Conservation (phyloP, 1,284 basidiomycete species). For the Irpex sp. region DNA sequence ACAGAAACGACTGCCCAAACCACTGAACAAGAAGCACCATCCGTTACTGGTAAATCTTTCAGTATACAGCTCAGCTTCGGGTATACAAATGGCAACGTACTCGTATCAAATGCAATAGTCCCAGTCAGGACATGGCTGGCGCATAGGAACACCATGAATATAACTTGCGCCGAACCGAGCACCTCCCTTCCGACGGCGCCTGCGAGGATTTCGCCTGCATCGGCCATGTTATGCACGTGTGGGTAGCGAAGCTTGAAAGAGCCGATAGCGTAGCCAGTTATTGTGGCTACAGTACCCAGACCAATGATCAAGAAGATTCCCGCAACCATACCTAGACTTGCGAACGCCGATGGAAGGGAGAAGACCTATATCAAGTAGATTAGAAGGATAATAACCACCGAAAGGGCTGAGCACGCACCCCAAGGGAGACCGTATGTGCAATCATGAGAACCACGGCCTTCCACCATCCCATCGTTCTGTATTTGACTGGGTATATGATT, state of each 20-base stretch:
- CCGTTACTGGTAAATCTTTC: slow-evolving; percentile 16
- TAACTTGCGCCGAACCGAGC: slow-evolving; percentile 41
- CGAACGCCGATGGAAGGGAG: slow-evolving; percentile 26
- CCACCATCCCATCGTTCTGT: slow-evolving; percentile 31
- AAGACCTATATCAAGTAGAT: slow-evolving; percentile 17
- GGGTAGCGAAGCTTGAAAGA: slow-evolving; percentile 27
- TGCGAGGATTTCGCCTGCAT: slow-evolving; percentile 47
- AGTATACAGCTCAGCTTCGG: no score
- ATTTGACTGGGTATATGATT: slow-evolving; percentile 21
- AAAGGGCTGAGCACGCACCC: slow-evolving; percentile 6
- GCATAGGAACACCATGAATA: slow-evolving; percentile 41
- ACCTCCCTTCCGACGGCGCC: slow-evolving; percentile 45
- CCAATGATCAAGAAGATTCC: slow-evolving; percentile 25
- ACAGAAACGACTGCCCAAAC: slow-evolving; percentile 26
- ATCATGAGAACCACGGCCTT: slow-evolving; percentile 30
- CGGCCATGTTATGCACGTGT: slow-evolving; percentile 33
- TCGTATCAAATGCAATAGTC: slow-evolving; percentile 29
- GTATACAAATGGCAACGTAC: slow-evolving; percentile 11
- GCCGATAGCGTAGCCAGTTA: slow-evolving; percentile 25
- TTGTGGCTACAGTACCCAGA: slow-evolving; percentile 23
- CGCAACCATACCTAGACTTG: slow-evolving; percentile 25
- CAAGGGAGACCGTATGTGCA: slow-evolving; percentile 28
- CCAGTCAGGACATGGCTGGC: slow-evolving; percentile 29
- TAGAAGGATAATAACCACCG: neutral
- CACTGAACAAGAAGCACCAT: slow-evolving; percentile 27